A percentile compares a stretch with the other conserved stretches of the same genome.
These are phyloP conservation scores for Imleria badia DNA, from an alignment of 768 basidiomycete species.

Conservation along the genomic window DNA sequence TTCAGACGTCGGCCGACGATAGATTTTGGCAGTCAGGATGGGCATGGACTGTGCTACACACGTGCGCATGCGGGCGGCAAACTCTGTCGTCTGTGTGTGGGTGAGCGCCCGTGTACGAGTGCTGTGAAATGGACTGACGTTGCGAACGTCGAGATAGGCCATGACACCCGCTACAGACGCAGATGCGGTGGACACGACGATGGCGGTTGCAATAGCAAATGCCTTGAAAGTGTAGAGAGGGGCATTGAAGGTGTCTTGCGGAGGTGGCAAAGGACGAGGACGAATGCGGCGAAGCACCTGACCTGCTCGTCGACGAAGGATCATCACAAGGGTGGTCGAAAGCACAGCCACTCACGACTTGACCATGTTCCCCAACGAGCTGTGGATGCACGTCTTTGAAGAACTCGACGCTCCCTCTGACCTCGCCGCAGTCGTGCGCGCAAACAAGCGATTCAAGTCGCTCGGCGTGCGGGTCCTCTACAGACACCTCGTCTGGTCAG, in stretches of 20 bases:
- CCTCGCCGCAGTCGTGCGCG: conserved; percentile 32
- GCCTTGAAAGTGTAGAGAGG: conserved; percentile 61
- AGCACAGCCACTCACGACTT: neutral
- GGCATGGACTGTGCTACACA: conserved; percentile 50
- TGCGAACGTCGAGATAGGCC: conserved; percentile 49
- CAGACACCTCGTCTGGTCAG: conserved; percentile 34
- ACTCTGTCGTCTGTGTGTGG: conserved; percentile 50
- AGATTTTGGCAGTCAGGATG: conserved; percentile 49
- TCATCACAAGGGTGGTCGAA: too few relatives aligned
- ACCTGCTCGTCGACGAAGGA: too few relatives aligned
- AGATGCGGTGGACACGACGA: conserved; percentile 51
- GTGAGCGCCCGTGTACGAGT: neutral
- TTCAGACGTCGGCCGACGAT: too few relatives aligned
- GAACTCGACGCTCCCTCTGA: conserved; percentile 30
- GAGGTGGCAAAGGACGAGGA: too few relatives aligned
- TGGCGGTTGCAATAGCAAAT: conserved; percentile 60
- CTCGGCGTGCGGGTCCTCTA: conserved; percentile 34
- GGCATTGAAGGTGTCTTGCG: conserved; percentile 41
- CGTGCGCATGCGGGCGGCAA: conserved; percentile 55
- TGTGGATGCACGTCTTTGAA: conserved; percentile 41
- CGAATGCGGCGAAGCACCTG: too few relatives aligned
- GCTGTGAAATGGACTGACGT: conserved; percentile 36
- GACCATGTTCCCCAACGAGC: conserved; percentile 34
- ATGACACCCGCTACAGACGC: conserved; percentile 50
- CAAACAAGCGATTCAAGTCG: conserved; percentile 31